A percentile compares a stretch with the other conserved stretches of the same genome.
phyloP scores from a whole-genome alignment of 2,329 filamentous ascomycete genomes.

The Colletotrichum tropicale region DNA sequence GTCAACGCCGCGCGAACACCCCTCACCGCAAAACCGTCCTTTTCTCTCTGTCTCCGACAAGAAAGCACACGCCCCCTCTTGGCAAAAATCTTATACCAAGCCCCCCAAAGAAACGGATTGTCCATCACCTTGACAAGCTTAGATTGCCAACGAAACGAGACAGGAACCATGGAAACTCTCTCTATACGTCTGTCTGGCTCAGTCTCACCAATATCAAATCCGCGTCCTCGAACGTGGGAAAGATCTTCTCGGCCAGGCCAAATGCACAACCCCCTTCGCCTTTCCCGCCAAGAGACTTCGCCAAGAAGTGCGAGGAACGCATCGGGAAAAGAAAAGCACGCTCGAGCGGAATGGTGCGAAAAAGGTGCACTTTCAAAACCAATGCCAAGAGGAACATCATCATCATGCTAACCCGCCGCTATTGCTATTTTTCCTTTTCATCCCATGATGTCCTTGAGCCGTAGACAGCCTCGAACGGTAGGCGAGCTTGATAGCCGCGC shows the following conservation, averaged over 20 bases:
- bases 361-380: neutral
- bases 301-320: neutral
- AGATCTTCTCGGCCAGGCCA: neutral
- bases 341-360: neutral
- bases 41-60: neutral
- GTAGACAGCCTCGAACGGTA: neutral
- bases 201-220: neutral
- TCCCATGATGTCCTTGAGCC: neutral
- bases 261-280: neutral
- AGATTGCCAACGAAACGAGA: neutral
- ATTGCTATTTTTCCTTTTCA: neutral
- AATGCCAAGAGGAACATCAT: neutral
- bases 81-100: neutral
- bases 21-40: neutral
- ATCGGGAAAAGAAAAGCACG: neutral
- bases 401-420: neutral
- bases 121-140: neutral
- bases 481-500: neutral
- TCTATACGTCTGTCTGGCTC: neutral
- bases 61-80: neutral
- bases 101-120: neutral
- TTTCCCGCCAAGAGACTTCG: neutral
- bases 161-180: neutral
- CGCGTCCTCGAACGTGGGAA: neutral
- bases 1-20: neutral